Conservation (phyloP, 495 filamentous ascomycete genomes). For the Cenococcum geophilum region DNA sequence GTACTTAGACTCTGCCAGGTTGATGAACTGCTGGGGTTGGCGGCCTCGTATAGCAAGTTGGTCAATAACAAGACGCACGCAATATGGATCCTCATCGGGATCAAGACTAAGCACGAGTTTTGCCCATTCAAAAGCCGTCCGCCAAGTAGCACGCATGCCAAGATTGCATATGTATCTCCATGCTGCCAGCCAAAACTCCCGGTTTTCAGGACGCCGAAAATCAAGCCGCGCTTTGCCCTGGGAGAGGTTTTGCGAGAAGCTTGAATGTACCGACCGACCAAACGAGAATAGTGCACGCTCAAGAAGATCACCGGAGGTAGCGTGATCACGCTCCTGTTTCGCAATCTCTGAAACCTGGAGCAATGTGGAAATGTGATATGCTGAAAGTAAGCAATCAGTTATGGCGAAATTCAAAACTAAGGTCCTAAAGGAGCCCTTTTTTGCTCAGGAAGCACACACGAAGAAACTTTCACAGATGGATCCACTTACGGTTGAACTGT, state of each 20-base stretch:
- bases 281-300: constrained; percentile 92
- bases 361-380: constrained; percentile 89
- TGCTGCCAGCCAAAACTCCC: constrained; percentile 86
- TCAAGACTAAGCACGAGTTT: constrained; percentile 75
- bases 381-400: constrained; percentile 18
- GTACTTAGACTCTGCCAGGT: constrained; percentile 56
- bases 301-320: constrained; percentile 77
- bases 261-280: constrained; percentile 73
- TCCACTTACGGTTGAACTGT: constrained; percentile 52
- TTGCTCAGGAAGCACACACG: too few relatives aligned
- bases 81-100: constrained; percentile 73
- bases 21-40: constrained; percentile 68
- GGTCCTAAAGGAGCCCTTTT: neutral
- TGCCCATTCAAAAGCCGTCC: constrained; percentile 88
- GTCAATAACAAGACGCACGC: constrained; percentile 69
- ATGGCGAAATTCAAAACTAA: neutral
- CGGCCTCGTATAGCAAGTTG: constrained; percentile 73
- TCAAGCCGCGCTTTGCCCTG: constrained; percentile 73
- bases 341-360: constrained; percentile 90
- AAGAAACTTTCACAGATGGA: neutral
- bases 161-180: constrained; percentile 82
- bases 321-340: constrained; percentile 79
- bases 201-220: constrained; percentile 74
- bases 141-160: constrained; percentile 83
- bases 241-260: constrained; percentile 67